Evolutionary conservation across 768 basidiomycete genomes (phyloP).

Genomic region (Lyophyllum decastes): DNA sequence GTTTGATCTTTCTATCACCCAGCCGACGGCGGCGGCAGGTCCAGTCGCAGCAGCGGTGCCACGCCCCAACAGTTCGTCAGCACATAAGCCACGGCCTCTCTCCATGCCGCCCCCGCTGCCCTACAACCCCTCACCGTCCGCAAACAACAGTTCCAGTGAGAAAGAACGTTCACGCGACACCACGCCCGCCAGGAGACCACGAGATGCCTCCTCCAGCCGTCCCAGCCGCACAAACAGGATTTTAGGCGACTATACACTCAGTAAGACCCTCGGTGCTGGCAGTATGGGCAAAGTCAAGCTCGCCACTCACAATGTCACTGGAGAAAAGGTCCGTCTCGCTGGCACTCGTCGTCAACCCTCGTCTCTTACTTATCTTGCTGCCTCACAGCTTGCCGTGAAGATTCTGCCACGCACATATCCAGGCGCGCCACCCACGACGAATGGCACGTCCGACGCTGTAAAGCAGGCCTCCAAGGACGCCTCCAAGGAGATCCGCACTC

Average conservation of each 20-base stretch:
- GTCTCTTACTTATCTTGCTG: not conserved
- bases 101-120: conserved; percentile 24
- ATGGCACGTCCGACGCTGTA: conserved; percentile 49
- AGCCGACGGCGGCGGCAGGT: conserved; percentile 28
- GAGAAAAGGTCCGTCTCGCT: conserved; percentile 82
- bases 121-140: not conserved
- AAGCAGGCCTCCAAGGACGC: conserved; percentile 88
- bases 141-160: conserved; percentile 1
- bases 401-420: conserved; percentile 89
- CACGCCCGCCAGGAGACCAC: not conserved
- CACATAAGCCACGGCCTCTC: conserved; percentile 15
- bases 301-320: conserved; percentile 83
- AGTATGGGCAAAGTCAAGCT: conserved; percentile 99
- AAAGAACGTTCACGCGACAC: not conserved
- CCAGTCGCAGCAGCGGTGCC: conserved; percentile 6
- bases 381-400: conserved; percentile 89
- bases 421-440: conserved; percentile 47
- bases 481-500: conserved; percentile 93
- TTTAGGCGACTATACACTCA: conserved; percentile 93
- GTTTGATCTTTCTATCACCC: conserved; percentile 61
- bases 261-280: conserved; percentile 95
- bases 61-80: not conserved
- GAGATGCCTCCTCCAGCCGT: conserved; percentile 19
- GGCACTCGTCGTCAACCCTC: conserved; percentile 4
- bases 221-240: conserved; percentile 54